Conservation (phyloP, 1,139 yeast genomes). For the Suhomyces guaymorum region DNA sequence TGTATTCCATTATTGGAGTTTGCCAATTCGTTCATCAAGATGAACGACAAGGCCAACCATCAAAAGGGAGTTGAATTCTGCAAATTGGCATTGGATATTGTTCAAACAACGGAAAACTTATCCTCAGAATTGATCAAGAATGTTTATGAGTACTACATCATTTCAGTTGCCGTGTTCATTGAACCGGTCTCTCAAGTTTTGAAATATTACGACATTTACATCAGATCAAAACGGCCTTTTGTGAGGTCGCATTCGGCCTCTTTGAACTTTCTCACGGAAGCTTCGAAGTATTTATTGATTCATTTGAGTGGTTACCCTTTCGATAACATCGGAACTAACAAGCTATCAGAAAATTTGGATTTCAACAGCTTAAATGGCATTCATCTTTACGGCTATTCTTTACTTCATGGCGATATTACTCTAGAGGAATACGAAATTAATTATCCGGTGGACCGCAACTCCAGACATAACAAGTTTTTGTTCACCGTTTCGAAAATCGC, state of each 20-base stretch:
- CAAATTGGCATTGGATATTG: constrained; percentile 39
- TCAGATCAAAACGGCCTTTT: constrained; percentile 21
- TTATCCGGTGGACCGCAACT: constrained; percentile 6
- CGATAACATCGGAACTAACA: constrained; percentile 5
- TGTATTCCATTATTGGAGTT: constrained; percentile 33
- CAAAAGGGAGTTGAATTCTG: constrained; percentile 31
- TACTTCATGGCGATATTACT: constrained; percentile 21
- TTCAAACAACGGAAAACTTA: constrained; percentile 37
- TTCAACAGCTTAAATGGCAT: constrained; percentile 13
- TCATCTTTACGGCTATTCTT: constrained; percentile 7
- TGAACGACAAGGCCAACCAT: constrained; percentile 31
- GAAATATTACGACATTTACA: constrained; percentile 31
- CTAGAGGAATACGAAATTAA: constrained; percentile 17
- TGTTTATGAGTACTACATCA: constrained; percentile 47
- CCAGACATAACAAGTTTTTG: constrained; percentile 9
- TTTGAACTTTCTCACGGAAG: constrained; percentile 18
- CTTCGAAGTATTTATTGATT: constrained; percentile 20
- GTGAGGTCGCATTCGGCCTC: constrained; percentile 13
- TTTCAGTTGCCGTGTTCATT: constrained; percentile 44
- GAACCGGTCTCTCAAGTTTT: constrained; percentile 45
- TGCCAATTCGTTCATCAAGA: constrained; percentile 40
- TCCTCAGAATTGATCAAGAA: constrained; percentile 40
- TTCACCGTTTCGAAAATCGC: constrained; percentile 10
- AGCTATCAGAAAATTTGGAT: constrained; percentile 2
- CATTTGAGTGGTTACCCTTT: constrained; percentile 21